Conservation (phyloP, 2,329 filamentous ascomycete species). For the Sarocladiaceae sp. region DNA sequence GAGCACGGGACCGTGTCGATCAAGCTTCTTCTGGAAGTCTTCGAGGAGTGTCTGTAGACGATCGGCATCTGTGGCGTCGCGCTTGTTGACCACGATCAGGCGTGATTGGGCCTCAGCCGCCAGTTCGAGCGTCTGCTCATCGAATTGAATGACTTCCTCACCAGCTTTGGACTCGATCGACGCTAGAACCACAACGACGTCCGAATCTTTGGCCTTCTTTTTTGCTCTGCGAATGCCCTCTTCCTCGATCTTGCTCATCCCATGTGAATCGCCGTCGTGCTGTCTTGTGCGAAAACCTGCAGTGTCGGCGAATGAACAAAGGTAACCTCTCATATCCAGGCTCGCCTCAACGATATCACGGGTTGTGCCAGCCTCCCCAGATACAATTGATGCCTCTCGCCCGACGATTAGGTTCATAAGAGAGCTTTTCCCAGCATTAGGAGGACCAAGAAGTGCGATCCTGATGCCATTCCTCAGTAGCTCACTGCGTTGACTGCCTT, state of each 20-base stretch:
- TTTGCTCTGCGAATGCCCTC: conserved; percentile 89
- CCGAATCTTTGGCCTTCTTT: conserved; percentile 74
- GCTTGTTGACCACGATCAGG: conserved; percentile 61
- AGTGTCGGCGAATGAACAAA: conserved; percentile 93
- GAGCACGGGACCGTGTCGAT: conserved; percentile 18
- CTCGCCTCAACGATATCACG: conserved; percentile 90
- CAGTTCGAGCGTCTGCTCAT: conserved; percentile 51
- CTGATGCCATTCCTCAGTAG: conserved; percentile 80
- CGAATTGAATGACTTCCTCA: conserved; percentile 42
- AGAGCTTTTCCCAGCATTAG: conserved; percentile 94
- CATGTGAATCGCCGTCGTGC: not conserved
- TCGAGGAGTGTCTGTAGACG: conserved; percentile 33
- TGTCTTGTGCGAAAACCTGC: conserved; percentile 69
- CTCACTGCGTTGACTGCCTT: conserved; percentile 77
- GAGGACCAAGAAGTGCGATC: conserved; percentile 82
- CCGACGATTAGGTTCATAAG: conserved; percentile 87
- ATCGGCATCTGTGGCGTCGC: conserved; percentile 39
- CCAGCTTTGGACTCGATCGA: conserved; percentile 57
- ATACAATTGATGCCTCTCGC: conserved; percentile 92
- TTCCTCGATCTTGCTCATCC: conserved; percentile 58
- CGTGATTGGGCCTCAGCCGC: conserved; percentile 43
- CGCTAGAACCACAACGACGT: conserved; percentile 78
- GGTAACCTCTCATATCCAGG: conserved; percentile 83
- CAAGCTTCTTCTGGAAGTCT: conserved; percentile 29
- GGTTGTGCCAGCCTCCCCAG: conserved; percentile 87